These are phyloP conservation scores for Aspergillus coremiiformis DNA, from an alignment of 495 filamentous ascomycete genomes.

Conservation along the genomic window DNA sequence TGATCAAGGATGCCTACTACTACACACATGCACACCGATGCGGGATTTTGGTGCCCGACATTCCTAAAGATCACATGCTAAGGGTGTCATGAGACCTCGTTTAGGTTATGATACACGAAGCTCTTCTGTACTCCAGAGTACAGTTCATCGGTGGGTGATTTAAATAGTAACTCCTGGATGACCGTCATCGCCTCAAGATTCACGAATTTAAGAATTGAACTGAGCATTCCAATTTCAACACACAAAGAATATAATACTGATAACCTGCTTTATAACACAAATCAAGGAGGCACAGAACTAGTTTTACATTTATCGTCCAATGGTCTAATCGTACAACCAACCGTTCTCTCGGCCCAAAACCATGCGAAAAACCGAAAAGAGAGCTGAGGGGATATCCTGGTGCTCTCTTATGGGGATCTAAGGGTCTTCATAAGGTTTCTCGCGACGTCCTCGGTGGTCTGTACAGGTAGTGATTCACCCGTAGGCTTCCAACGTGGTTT, in stretches of 20 bases:
- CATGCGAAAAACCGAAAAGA: constrained; percentile 3
- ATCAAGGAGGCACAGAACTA: constrained; percentile 19
- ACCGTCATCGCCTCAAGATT: neutral
- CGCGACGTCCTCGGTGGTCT: constrained; percentile 28
- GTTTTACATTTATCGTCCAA: constrained; percentile 27
- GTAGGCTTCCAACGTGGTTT: constrained; percentile 4
- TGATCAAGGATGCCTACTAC: neutral
- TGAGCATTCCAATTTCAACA: neutral
- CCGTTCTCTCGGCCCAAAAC: constrained; percentile 16
- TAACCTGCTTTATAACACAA: constrained; percentile 29
- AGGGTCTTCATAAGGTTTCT: constrained; percentile 28
- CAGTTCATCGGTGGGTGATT: neutral
- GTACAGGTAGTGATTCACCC: neutral
- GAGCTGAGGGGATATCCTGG: neutral
- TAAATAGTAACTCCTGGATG: neutral
- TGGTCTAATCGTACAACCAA: constrained; percentile 38
- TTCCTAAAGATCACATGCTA: neutral
- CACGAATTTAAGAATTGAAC: neutral
- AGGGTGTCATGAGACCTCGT: neutral
- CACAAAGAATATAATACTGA: constrained; percentile 14
- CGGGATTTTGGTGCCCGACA: neutral
- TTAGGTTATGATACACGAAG: neutral
- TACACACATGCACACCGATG: neutral
- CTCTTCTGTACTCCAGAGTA: neutral
- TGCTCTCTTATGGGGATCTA: constrained; percentile 3